phyloP scores from a whole-genome alignment of 2,329 filamentous ascomycete species.

The Knoxdaviesia proteae region DNA sequence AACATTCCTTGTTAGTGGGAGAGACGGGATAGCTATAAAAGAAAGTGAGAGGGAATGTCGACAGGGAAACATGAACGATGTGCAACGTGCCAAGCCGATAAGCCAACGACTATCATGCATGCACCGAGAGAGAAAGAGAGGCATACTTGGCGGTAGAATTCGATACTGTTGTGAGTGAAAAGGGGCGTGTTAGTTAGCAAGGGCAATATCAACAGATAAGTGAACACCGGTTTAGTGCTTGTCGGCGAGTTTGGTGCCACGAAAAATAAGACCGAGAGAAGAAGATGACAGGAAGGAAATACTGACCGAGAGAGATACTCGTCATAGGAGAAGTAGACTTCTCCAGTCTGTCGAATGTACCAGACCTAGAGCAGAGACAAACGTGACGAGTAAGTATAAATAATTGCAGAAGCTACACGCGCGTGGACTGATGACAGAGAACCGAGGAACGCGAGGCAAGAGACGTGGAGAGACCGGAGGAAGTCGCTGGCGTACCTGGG shows the following conservation, averaged over 20 bases:
- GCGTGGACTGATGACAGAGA: no score
- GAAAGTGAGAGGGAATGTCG: neutral
- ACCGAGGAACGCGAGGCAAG: neutral
- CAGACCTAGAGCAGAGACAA: slow-evolving; percentile 44
- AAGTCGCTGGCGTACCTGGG: slow-evolving; percentile 41
- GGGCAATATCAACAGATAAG: neutral
- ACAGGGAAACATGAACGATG: neutral
- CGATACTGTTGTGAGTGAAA: slow-evolving; percentile 39
- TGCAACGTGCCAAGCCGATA: no score
- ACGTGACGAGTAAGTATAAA: slow-evolving; percentile 6
- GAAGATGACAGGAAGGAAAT: slow-evolving; percentile 1
- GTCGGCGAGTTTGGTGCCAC: slow-evolving; percentile 3
- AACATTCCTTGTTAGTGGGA: slow-evolving; percentile 2
- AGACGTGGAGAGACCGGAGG: slow-evolving; percentile 1
- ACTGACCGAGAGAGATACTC: slow-evolving; percentile 64
- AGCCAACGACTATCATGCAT: no score
- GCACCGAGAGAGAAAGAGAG: neutral
- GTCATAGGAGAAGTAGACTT: slow-evolving; percentile 78
- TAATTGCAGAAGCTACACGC: no score
- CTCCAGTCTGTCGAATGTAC: slow-evolving; percentile 75
- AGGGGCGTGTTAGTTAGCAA: no score
- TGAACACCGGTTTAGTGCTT: neutral
- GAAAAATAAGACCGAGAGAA: neutral
- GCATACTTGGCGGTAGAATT: slow-evolving; percentile 78
- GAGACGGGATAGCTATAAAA: neutral